Evolutionary conservation across 2,329 filamentous ascomycete species (phyloP).

Genomic region (Claviceps sp.): DNA sequence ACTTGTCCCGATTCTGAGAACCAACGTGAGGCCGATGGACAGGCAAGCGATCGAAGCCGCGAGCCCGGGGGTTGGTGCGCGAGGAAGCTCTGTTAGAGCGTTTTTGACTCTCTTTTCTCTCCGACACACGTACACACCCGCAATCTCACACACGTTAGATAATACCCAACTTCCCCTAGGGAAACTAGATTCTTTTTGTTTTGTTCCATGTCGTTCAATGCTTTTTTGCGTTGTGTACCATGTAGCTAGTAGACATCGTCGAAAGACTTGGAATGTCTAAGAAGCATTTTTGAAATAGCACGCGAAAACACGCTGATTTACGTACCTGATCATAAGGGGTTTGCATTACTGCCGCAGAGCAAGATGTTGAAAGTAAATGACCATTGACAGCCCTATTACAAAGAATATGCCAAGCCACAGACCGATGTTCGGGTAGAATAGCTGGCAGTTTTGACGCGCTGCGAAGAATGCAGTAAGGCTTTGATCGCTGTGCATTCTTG

Average conservation of each 20-base stretch:
- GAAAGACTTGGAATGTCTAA: neutral
- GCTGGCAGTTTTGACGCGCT: too few species aligned
- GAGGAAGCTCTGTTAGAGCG: neutral
- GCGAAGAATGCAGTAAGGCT: too few species aligned
- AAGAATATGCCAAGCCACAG: too few species aligned
- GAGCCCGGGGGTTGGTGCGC: neutral
- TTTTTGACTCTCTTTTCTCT: neutral
- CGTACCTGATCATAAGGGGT: too few species aligned
- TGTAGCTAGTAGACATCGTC: neutral
- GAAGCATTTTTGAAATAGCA: neutral
- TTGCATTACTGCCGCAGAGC: too few species aligned
- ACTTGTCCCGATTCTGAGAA: slow-evolving; percentile 33
- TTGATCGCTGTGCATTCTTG: too few species aligned
- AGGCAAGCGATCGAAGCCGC: neutral
- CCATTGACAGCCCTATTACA: too few species aligned
- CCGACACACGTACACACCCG: too few species aligned
- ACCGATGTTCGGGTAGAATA: too few species aligned
- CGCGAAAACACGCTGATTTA: neutral
- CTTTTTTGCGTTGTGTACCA: neutral
- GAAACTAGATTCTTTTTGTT: neutral
- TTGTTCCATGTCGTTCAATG: neutral
- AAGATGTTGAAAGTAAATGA: too few species aligned
- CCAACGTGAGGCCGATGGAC: neutral
- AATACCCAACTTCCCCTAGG: slow-evolving; percentile 3
- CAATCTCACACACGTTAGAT: neutral